Evolutionary conservation across 176 grass and related monocot genomes (phyloP).

Genomic region (Eleusine indica): DNA sequence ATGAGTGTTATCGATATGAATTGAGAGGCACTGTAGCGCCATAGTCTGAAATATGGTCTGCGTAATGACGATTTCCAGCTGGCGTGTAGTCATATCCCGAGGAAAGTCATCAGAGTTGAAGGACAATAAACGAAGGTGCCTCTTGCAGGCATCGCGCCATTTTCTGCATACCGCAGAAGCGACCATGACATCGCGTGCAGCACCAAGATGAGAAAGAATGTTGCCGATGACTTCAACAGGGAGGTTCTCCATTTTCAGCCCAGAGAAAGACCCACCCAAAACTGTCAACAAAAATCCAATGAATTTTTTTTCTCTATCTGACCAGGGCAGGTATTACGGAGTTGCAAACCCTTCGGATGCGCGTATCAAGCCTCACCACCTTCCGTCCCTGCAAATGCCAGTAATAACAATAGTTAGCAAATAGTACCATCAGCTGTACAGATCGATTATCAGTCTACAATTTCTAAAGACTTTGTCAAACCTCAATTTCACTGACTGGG

Average conservation of each 20-base stretch:
- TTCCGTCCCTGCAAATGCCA: constrained; percentile 39
- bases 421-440: background rate
- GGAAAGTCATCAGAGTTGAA: constrained; percentile 86
- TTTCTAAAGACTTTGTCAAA: background rate
- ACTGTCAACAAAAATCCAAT: constrained; percentile 15
- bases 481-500: background rate
- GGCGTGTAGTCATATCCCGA: constrained; percentile 66
- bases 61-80: constrained; percentile 92
- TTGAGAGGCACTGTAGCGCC: constrained; percentile 80
- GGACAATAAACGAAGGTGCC: constrained; percentile 75
- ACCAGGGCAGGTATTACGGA: background rate
- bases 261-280: constrained; percentile 10
- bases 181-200: constrained; percentile 74
- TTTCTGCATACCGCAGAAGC: constrained; percentile 81
- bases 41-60: constrained; percentile 92
- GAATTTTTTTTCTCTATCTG: background rate
- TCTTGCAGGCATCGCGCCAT: constrained; percentile 77
- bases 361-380: background rate
- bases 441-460: background rate
- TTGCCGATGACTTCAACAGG: constrained; percentile 95
- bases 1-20: constrained; percentile 78
- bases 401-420: background rate
- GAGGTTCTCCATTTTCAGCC: constrained; percentile 62
- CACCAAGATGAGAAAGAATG: constrained; percentile 80
- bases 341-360: constrained; percentile 11